Evolutionary conservation across 495 filamentous ascomycete genomes (phyloP).

Genomic region (Chaetomium tenue): DNA sequence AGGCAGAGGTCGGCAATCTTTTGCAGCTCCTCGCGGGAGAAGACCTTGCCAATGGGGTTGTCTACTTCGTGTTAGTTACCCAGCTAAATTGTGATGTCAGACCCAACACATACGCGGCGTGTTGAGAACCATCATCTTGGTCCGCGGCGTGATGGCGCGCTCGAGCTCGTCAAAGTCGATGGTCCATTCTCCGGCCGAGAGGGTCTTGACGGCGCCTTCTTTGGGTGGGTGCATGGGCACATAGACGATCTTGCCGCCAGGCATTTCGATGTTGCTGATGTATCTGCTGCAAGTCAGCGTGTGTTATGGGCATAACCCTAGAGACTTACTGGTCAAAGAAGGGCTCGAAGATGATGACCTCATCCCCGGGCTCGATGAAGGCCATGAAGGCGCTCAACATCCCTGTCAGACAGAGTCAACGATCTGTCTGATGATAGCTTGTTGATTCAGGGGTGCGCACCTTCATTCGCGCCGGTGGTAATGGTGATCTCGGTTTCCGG

Average conservation of each 20-base stretch:
- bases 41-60: constrained; percentile 96
- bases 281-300: constrained; percentile 51
- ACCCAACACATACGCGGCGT: constrained; percentile 51
- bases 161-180: constrained; percentile 84
- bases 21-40: constrained; percentile 76
- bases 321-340: constrained; percentile 89
- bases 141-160: constrained; percentile 75
- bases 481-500: constrained; percentile 90
- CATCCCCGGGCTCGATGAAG: constrained; percentile 90
- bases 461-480: constrained; percentile 96
- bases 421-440: background rate
- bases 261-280: constrained; percentile 96
- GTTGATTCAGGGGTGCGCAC: constrained; percentile 37
- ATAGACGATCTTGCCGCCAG: constrained; percentile 89
- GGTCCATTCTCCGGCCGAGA: constrained; percentile 82
- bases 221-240: constrained; percentile 90
- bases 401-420: constrained; percentile 37
- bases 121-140: constrained; percentile 92
- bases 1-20: constrained; percentile 87
- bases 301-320: background rate
- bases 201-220: constrained; percentile 73
- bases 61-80: constrained; percentile 46
- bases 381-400: constrained; percentile 98
- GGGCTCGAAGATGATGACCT: constrained; percentile 97
- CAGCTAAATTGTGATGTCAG: constrained; percentile 39